Evolutionary conservation across 805 yeast genomes (phyloP), one percentile per base, ranked within the genome.

Genomic region (Teunomyces aglyptinius): DNA sequence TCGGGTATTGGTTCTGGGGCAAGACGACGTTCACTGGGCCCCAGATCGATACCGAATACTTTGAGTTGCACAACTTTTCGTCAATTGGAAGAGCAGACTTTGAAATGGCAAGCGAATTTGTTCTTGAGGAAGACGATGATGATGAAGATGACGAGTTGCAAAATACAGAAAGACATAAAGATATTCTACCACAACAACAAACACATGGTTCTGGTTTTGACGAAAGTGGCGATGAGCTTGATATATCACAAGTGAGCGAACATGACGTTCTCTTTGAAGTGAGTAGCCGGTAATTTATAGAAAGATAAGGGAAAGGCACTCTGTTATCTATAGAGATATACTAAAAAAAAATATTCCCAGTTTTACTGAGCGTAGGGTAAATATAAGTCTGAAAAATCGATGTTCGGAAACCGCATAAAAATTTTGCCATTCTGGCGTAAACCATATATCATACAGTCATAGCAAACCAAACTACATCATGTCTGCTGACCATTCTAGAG

Each of bases 401-500:
- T 20, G n/a, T 36, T 36, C 39, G 26, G 39, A 36, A 22, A 22
- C 39, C 28, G n/a, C 39, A 36, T 44, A 44, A 36, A 38, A 36
- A 44, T 27, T 35, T 34, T 15, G 34, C 36, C 44, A 16, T 31
- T 32, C 20, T 31, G 18, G 13, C 15, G 10, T n/a, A 8, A 31
- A 33, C 26, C 15, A 41, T 22, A 16, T 41, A 19, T 4, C n/a
- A 33, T n/a, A 22, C 16, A 39, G 42, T 39, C 42, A 39, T 35
- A 35, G 26, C 33, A 8, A n/a, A 26, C 16, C 20, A 28, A 40
- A 35, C 33, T 20, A 16, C 24, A 57, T 28, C 38, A 85, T 86
- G 91, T 86, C 95, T 40, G 96, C 96, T 46, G 99, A 94, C 74
- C 98, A 94, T 71, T 83, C 96, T 38, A 88, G 98, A 82, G 99